Evolutionary conservation across 2,329 filamentous ascomycete genomes (phyloP).

Genomic region (Parafenestella ontariensis): DNA sequence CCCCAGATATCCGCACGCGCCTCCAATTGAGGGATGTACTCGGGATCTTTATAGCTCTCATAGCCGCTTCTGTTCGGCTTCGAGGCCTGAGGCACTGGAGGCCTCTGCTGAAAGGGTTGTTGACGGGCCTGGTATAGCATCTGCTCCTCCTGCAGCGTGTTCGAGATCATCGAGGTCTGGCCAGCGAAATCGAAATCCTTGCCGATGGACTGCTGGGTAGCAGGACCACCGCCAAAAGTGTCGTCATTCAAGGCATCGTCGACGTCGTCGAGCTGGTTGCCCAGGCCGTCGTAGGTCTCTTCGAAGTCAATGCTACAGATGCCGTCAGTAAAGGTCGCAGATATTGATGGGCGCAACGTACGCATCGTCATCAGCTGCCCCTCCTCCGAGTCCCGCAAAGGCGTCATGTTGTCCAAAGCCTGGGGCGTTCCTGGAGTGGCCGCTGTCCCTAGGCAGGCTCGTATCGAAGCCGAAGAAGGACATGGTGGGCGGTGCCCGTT

Average conservation of each 20-base stretch:
- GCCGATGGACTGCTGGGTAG: constrained; percentile 66
- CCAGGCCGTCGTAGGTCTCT: constrained; percentile 95
- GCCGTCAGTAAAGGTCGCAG: constrained; percentile 53
- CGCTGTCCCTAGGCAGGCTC: constrained; percentile 66
- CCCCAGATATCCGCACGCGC: constrained; percentile 95
- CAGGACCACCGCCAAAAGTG: constrained; percentile 72
- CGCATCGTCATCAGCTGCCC: constrained; percentile 65
- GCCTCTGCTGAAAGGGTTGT: constrained; percentile 55
- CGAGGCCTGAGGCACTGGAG: constrained; percentile 52
- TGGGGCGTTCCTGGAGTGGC: constrained; percentile 72
- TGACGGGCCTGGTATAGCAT: constrained; percentile 80
- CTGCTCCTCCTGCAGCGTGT: constrained; percentile 90
- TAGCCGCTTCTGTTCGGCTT: constrained; percentile 82
- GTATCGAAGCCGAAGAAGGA: constrained; percentile 92
- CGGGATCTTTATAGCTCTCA: constrained; percentile 85
- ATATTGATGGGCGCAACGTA: constrained; percentile 47
- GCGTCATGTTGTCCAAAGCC: constrained; percentile 91
- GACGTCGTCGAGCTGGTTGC: constrained; percentile 87
- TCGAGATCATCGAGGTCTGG: constrained; percentile 83
- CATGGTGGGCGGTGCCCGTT: constrained; percentile 60
- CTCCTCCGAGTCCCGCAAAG: constrained; percentile 79
- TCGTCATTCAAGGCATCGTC: constrained; percentile 97
- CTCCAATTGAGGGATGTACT: constrained; percentile 86
- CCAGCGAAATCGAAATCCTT: constrained; percentile 98
- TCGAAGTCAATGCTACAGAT: constrained; percentile 81